Percentiles rank a stretch among this genome's conserved stretches.
phyloP scores from a whole-genome alignment of 2,329 filamentous ascomycete species.

The Talaromyces sp. region DNA sequence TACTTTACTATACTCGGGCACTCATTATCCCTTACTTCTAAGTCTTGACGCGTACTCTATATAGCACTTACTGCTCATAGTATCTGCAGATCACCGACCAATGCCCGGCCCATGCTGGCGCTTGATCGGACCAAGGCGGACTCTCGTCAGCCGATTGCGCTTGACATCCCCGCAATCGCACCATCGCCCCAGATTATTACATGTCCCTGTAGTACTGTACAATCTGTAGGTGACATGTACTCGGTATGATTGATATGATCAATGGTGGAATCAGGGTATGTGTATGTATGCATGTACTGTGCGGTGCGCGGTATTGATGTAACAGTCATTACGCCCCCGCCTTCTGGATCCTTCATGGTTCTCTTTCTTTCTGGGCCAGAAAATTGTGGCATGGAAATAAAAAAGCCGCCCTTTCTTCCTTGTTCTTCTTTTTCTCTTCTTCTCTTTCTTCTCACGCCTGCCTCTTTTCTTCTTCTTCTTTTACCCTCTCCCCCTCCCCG shows the following conservation, averaged over 20 bases:
- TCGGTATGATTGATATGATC: not conserved
- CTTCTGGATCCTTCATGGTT: not conserved
- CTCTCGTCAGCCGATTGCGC: not conserved
- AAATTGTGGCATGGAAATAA: not conserved
- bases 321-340: not conserved
- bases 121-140: not conserved
- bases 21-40: too few relatives aligned
- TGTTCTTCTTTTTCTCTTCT: not conserved
- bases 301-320: not conserved
- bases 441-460: not conserved
- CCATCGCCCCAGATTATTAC: slow-evolving; percentile 4
- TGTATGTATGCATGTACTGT: not conserved
- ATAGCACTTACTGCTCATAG: too few relatives aligned
- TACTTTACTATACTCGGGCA: too few relatives aligned
- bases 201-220: too few relatives aligned
- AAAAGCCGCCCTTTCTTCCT: not conserved
- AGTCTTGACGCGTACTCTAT: too few relatives aligned
- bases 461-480: not conserved
- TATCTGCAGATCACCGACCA: not conserved
- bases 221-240: not conserved
- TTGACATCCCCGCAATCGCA: slow-evolving; percentile 1
- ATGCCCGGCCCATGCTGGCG: not conserved
- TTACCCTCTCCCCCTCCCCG: not conserved
- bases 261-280: too few relatives aligned
- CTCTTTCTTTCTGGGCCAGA: not conserved